Percentiles rank a stretch among this genome's conserved stretches.
Conservation (phyloP, 331 rosid species). For the Telfairia occidentalis region DNA sequence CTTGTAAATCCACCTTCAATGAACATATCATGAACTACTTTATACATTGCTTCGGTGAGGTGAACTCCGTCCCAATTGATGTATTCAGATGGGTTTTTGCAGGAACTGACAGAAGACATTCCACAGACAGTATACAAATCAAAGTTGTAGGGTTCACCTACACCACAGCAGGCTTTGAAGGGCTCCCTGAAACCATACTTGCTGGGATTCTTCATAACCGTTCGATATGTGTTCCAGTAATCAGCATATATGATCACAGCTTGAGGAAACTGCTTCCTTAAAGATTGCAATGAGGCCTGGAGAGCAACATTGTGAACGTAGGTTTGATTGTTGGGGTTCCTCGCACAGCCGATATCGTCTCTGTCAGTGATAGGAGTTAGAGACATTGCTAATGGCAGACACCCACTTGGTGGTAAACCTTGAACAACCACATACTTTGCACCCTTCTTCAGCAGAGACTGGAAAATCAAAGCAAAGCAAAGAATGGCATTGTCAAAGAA, state of each 20-base stretch:
- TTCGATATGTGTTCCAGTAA: conserved; percentile 56
- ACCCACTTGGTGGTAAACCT: conserved; percentile 67
- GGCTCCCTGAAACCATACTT: conserved; percentile 51
- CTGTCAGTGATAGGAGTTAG: conserved; percentile 48
- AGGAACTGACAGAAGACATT: conserved; percentile 34
- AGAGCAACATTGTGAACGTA: conserved; percentile 45
- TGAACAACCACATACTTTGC: conserved; percentile 79
- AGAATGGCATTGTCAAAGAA: not conserved
- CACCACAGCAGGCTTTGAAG: conserved; percentile 71
- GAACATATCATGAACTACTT: conserved; percentile 56
- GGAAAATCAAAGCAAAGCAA: conserved; percentile 18
- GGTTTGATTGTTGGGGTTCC: conserved; percentile 50
- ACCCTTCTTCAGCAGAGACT: conserved; percentile 65
- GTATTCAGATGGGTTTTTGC: conserved; percentile 48
- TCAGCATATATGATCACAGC: conserved; percentile 64
- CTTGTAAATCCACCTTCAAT: conserved; percentile 43
- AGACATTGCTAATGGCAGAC: conserved; percentile 58
- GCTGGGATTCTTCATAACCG: conserved; percentile 43
- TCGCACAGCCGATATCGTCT: conserved; percentile 65
- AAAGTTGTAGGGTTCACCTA: conserved; percentile 52
- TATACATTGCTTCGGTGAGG: conserved; percentile 85
- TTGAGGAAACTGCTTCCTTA: conserved; percentile 49
- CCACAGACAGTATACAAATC: conserved; percentile 48
- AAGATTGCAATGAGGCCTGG: conserved; percentile 31
- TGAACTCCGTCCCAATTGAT: conserved; percentile 98